Conservation (phyloP, 192 early-diverging fungal species). For the Jimgerdemannia lactiflua region DNA sequence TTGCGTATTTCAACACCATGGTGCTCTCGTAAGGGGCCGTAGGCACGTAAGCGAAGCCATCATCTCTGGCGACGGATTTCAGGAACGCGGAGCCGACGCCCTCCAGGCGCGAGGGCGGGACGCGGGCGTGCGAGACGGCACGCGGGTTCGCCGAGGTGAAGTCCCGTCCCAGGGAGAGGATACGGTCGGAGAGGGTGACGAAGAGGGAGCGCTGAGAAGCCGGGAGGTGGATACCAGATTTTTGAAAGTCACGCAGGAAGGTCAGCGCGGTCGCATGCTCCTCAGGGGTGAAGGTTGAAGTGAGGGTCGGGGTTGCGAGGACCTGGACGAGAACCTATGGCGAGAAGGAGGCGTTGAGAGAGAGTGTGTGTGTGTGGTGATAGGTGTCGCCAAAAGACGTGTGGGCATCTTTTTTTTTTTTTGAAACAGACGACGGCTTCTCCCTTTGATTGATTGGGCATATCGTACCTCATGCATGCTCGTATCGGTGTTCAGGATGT, state of each 20-base stretch:
- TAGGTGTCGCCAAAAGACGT: background rate
- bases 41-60: conserved; percentile 51
- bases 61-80: conserved; percentile 18
- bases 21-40: conserved; percentile 56
- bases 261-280: conserved; percentile 77
- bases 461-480: conserved; percentile 67
- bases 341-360: conserved; percentile 3
- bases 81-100: conserved; percentile 36
- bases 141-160: conserved; percentile 55
- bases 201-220: conserved; percentile 61
- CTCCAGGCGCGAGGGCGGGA: conserved; percentile 33
- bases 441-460: no score
- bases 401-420: background rate
- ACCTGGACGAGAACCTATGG: conserved; percentile 63
- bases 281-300: conserved; percentile 54
- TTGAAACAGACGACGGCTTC: no score
- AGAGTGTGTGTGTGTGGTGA: background rate
- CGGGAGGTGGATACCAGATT: conserved; percentile 89
- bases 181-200: conserved; percentile 81
- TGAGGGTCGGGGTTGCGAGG: conserved; percentile 55
- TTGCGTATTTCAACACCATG: conserved; percentile 61
- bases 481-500: conserved; percentile 90
- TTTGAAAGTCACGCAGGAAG: conserved; percentile 91
- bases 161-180: conserved; percentile 72
- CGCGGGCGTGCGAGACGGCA: conserved; percentile 31